phyloP scores from a whole-genome alignment of 2,329 filamentous ascomycete genomes.

The Claviceps purpurea region DNA sequence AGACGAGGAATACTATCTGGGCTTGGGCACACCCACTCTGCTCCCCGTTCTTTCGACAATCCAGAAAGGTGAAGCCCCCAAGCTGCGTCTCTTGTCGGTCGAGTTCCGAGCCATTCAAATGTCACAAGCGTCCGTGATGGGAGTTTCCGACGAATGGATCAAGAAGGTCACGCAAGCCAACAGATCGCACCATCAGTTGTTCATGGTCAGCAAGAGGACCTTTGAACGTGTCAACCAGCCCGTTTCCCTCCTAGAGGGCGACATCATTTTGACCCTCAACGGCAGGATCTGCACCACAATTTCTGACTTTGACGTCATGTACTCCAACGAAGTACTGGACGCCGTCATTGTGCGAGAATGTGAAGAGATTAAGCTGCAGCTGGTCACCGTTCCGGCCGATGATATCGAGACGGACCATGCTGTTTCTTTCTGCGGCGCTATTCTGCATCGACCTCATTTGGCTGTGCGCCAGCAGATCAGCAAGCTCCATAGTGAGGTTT shows the following conservation, averaged over 20 bases:
- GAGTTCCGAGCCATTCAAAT: conserved; percentile 94
- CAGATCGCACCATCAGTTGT: conserved; percentile 85
- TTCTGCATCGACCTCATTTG: conserved; percentile 86
- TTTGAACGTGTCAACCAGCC: conserved; percentile 41
- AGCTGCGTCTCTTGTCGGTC: conserved; percentile 80
- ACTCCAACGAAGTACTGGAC: conserved; percentile 69
- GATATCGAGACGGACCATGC: conserved; percentile 88
- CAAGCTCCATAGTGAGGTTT: conserved; percentile 91
- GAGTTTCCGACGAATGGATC: conserved; percentile 92
- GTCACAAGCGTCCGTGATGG: conserved; percentile 94
- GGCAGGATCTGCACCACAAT: conserved; percentile 86
- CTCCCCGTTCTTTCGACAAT: conserved; percentile 82
- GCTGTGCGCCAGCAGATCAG: conserved; percentile 95
- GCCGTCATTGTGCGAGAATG: conserved; percentile 79
- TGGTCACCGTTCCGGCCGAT: conserved; percentile 76
- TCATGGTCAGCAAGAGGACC: conserved; percentile 91
- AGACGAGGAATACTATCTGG: conserved; percentile 93
- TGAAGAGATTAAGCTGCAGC: conserved; percentile 59
- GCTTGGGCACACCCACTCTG: conserved; percentile 75
- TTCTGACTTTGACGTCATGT: conserved; percentile 92
- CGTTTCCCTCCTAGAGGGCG: conserved; percentile 65
- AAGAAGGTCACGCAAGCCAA: conserved; percentile 79
- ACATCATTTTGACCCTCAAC: conserved; percentile 85
- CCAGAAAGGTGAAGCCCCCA: conserved; percentile 63
- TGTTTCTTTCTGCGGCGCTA: conserved; percentile 87